Conservation (phyloP, 345 rosid genomes). For the Sisymbrium altissimum region DNA sequence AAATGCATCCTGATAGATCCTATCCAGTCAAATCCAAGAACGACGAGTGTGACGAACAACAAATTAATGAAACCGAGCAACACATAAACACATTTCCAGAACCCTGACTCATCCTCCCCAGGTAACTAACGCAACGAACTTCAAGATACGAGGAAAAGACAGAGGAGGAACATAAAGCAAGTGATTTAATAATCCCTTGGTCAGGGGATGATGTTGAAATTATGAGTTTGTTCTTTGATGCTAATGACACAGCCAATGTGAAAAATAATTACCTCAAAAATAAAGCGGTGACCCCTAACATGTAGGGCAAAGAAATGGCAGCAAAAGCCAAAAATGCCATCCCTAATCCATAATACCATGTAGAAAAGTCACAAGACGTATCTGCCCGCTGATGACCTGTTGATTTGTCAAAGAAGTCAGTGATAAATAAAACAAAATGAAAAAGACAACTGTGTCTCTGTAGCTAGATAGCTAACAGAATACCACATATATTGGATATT, state of each 20-base stretch:
- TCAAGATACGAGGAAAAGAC: neutral
- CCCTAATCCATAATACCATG: slow-evolving; percentile 70
- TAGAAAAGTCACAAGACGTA: slow-evolving; percentile 47
- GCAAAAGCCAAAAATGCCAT: slow-evolving; percentile 65
- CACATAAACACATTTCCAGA: neutral
- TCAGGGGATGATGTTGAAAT: neutral
- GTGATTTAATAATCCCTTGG: neutral
- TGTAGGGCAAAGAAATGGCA: slow-evolving; percentile 65
- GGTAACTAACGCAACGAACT: neutral
- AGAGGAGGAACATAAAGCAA: neutral
- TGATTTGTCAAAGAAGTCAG: slow-evolving; percentile 4
- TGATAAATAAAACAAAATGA: neutral
- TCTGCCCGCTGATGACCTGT: slow-evolving; percentile 70
- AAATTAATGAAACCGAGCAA: neutral
- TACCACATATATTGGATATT: neutral
- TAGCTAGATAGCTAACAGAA: neutral
- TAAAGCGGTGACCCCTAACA: slow-evolving; percentile 78
- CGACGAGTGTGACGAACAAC: neutral
- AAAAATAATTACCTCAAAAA: slow-evolving; percentile 56
- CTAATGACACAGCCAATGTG: neutral
- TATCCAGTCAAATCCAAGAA: neutral
- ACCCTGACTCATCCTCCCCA: neutral
- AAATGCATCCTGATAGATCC: neutral
- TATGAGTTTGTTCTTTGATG: too few relatives aligned
- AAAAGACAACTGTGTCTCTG: neutral